Conservation (phyloP, 1,284 basidiomycete species). For the Ganoderma multipileum region DNA sequence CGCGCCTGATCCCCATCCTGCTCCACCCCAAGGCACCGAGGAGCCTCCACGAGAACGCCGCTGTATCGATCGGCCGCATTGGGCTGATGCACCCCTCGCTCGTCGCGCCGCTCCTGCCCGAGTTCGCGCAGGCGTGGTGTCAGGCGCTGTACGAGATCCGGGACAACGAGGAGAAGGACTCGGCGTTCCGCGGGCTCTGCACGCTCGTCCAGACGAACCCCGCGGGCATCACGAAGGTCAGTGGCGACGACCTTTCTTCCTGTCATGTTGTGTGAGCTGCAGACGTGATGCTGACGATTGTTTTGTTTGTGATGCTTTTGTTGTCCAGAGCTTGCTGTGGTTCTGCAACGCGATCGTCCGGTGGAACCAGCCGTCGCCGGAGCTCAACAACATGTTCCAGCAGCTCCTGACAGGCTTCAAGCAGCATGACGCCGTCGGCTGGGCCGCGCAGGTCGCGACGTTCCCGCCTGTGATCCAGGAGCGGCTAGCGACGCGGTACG, state of each 20-base stretch:
- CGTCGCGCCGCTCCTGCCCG: constrained; percentile 89
- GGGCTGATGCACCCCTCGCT: constrained; percentile 90
- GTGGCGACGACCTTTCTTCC: constrained; percentile 5
- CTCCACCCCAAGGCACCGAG: constrained; percentile 92
- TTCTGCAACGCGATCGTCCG: constrained; percentile 98
- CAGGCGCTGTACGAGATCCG: constrained; percentile 97
- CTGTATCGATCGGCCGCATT: constrained; percentile 98
- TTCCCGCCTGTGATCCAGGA: constrained; percentile 85
- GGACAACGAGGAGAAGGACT: constrained; percentile 99
- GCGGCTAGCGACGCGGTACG: constrained; percentile 77
- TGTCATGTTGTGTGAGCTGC: neutral
- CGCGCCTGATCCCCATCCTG: constrained; percentile 91
- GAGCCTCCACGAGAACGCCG: constrained; percentile 96
- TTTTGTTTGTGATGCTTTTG: constrained; percentile 6
- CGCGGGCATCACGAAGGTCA: constrained; percentile 85
- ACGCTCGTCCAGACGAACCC: constrained; percentile 96
- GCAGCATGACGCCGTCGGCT: constrained; percentile 80
- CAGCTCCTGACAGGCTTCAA: constrained; percentile 86
- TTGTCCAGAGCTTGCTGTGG: constrained; percentile 82
- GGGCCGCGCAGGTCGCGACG: constrained; percentile 76
- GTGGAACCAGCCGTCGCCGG: constrained; percentile 89
- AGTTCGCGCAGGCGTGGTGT: constrained; percentile 97
- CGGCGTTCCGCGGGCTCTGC: constrained; percentile 98
- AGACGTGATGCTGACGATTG: constrained; percentile 10
- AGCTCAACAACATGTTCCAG: constrained; percentile 92